Base-by-base conservation (phyloP, 495 filamentous ascomycete species). In the Neurospora sublineolata region DNA sequence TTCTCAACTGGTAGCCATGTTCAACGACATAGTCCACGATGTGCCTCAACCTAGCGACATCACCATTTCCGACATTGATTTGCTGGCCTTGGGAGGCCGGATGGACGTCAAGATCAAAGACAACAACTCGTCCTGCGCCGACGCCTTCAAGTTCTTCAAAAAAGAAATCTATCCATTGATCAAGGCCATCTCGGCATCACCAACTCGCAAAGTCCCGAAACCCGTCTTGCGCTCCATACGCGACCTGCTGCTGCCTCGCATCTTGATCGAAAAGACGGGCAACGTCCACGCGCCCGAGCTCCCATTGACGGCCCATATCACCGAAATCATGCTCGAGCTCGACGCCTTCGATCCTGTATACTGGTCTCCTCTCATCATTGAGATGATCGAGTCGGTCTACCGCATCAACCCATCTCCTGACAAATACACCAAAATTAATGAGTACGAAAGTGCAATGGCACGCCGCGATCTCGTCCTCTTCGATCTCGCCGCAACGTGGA, bases 401-500 rank as follows among this genome's bases (percentile, higher is more conserved):
- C 71, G 76, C 7, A 71, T 80, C 37, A 76, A 72, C 42, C 70
- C 77, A 9, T 72, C 74, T 14, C 72, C 76, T 10, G 72, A 75
- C 33, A 71, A 69, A 7, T 79, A 75, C 60, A 14, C 67, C 12
- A 77, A 76, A 16, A 60, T 77, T 14, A 67, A 74, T 3, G 58
- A 69, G n/a, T 75, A 74, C 60, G 77, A 78, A 38, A 76, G 64
- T 12, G 67, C 72, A 36, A 78, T 80, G 75, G 73, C 71, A 16
- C 73, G 69, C 33, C 77, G 79, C 18, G 74, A 83, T 44, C 76
- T 30, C 39, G 76, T 84, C 64, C 74, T 85, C 2, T 72, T 68
- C 27, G 83, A 85, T 72, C 76, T 85, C 4, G 68, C 82, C 9
- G 79, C 79, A 11, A 79, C 82, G 12, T 85, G 83, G 83, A 75